Percentiles rank a stretch among this genome's conserved stretches.
phyloP scores from a whole-genome alignment of 1,284 basidiomycete species.

The Vanrija humicola region DNA sequence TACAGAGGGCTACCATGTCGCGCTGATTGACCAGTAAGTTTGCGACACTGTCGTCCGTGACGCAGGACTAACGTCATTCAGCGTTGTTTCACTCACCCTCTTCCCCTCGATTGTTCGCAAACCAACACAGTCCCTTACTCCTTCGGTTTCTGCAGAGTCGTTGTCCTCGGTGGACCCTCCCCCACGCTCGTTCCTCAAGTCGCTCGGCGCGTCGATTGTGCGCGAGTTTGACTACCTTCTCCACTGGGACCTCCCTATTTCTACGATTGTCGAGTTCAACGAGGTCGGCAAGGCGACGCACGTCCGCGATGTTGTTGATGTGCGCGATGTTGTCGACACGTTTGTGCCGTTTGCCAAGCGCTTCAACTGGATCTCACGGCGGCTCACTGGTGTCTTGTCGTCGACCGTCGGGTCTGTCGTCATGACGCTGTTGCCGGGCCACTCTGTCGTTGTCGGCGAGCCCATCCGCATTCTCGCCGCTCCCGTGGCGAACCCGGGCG shows the following conservation, averaged over 20 bases:
- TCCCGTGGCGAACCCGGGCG: not conserved
- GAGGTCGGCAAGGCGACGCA: conserved; percentile 46
- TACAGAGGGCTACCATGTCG: conserved; percentile 42
- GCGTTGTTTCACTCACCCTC: conserved; percentile 38
- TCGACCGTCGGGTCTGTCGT: conserved; percentile 26
- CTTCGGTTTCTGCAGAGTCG: conserved; percentile 2
- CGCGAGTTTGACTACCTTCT: conserved; percentile 34
- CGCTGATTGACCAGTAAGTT: conserved; percentile 46
- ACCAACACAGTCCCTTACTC: not conserved
- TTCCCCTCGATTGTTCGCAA: conserved; percentile 27
- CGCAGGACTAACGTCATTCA: conserved; percentile 10
- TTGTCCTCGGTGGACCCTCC: conserved; percentile 1
- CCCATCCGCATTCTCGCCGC: conserved; percentile 1
- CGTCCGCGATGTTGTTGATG: conserved; percentile 43
- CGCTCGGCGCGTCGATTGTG: conserved; percentile 21
- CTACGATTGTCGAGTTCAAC: conserved; percentile 47
- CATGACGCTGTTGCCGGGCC: conserved; percentile 16
- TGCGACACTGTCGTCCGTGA: not conserved
- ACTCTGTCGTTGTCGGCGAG: conserved; percentile 13
- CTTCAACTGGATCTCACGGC: conserved; percentile 31
- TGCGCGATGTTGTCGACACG: conserved; percentile 43
- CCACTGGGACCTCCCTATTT: conserved; percentile 39
- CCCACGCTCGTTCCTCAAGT: conserved; percentile 17
- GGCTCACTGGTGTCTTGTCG: conserved; percentile 30
- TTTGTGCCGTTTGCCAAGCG: conserved; percentile 46